Percentiles rank a stretch among this genome's conserved stretches.
These are phyloP conservation scores for Geotrichum aggregatum DNA, from an alignment of 1,139 yeast species.

Conservation along the genomic window DNA sequence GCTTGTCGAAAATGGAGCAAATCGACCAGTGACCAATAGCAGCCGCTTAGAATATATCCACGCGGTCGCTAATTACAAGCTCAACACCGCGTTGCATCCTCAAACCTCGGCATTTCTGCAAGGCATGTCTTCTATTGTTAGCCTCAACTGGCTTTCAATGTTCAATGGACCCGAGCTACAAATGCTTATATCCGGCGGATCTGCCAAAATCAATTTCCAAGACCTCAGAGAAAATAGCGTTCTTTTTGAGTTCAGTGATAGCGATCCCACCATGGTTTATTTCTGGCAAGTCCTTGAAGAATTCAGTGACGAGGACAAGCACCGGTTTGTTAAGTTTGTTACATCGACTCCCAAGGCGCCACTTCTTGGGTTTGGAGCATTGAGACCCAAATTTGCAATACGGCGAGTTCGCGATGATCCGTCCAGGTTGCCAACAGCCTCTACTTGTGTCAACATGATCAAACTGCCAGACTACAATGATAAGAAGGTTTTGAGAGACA, in stretches of 20 bases:
- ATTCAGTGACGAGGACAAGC: constrained; percentile 56
- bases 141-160: constrained; percentile 73
- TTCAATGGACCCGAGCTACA: constrained; percentile 82
- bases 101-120: constrained; percentile 64
- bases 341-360: constrained; percentile 94
- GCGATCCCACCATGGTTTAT: constrained; percentile 48
- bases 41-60: constrained; percentile 75
- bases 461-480: constrained; percentile 78
- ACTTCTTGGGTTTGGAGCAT: constrained; percentile 70
- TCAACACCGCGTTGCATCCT: constrained; percentile 56
- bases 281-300: constrained; percentile 79
- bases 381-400: constrained; percentile 78
- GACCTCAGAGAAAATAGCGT: constrained; percentile 64
- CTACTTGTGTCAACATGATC: constrained; percentile 85
- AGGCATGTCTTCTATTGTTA: constrained; percentile 67
- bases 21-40: constrained; percentile 51
- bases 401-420: constrained; percentile 54
- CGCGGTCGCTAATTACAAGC: constrained; percentile 70
- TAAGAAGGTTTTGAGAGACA: constrained; percentile 53
- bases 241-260: constrained; percentile 62
- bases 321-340: constrained; percentile 71
- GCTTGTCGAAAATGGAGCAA: constrained; percentile 57
- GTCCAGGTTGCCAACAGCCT: constrained; percentile 77
- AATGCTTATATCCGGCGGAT: constrained; percentile 80
- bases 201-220: constrained; percentile 58